A percentile compares a stretch with the other conserved stretches of the same genome.
phyloP scores from a whole-genome alignment of 345 rosid species.

The Populus deltoides region DNA sequence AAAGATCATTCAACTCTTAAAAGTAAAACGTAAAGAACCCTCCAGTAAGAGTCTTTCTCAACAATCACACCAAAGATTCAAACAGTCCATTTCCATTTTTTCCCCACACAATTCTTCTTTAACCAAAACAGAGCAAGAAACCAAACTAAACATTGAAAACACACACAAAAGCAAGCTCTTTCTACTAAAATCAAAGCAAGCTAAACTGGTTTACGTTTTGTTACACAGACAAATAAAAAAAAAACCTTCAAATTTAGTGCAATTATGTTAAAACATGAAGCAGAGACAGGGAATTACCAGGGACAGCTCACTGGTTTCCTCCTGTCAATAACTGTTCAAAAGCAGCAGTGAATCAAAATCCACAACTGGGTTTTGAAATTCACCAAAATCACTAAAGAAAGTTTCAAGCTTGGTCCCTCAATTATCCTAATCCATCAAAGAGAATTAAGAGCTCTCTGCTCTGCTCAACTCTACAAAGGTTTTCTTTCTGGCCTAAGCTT shows the following conservation, averaged over 20 bases:
- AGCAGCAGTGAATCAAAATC: slow-evolving; percentile 20
- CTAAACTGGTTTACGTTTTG: background rate
- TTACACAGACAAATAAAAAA: background rate
- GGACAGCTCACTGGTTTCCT: slow-evolving; percentile 16
- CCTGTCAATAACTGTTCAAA: slow-evolving; percentile 16
- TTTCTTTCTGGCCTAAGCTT: slow-evolving; percentile 29
- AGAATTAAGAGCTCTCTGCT: background rate
- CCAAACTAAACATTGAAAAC: background rate
- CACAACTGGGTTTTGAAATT: slow-evolving; percentile 31
- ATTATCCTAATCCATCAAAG: slow-evolving; percentile 20
- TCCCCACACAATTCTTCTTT: background rate
- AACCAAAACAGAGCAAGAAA: background rate
- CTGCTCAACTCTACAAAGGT: background rate
- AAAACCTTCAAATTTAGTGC: slow-evolving; percentile 1
- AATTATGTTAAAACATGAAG: slow-evolving; percentile 7
- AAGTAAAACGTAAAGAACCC: background rate
- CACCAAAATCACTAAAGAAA: slow-evolving; percentile 22
- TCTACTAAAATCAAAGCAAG: background rate
- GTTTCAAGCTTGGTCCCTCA: slow-evolving; percentile 12
- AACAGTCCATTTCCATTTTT: background rate
- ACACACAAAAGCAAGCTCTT: background rate
- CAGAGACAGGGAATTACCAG: slow-evolving; percentile 37
- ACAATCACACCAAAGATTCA: background rate
- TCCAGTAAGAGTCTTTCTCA: background rate
- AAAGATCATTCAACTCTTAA: background rate